Base-by-base conservation (phyloP, 2,329 filamentous ascomycete genomes). In the Fusarium brevicatenulatum region DNA sequence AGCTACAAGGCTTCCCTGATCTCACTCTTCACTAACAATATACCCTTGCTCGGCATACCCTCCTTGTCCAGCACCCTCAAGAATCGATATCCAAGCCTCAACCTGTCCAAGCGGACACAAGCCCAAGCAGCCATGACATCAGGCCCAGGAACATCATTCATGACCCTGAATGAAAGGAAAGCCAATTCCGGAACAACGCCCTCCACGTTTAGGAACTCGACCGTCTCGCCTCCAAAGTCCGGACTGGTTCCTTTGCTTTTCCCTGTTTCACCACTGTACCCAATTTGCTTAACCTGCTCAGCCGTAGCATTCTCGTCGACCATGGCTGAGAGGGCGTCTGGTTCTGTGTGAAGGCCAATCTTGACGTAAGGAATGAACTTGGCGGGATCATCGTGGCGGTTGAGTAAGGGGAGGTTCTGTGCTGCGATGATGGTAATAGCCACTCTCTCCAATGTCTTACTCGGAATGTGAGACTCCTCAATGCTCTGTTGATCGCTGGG, bases 291-390 rank as follows among this genome's bases (percentile, higher is more conserved):
- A 4, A 42, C 49, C 2, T 68, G 19, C 0, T 68, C 65, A 0
- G 40, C 30, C 0, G 34, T 62, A n/a, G 49, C 42, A 4, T 62
- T 9, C 7, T 68, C 55, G 0, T 53, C 25, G 1, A 53, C 44
- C 37, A 68, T 68, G 0, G 65, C 47, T 1, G 28, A 23, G 12
- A 68, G 43, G 3, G 63, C 63, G 30, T 68, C 42, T 12, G 47
- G 63, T 4, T 67, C 63, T 0, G 63, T 68, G 9, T 68, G 65
- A 1, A 68, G 49, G 1, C 63, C 65, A 2, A 68, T 42, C 2
- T 68, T 67, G 9, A 68, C 54, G 1, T 68, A 68, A 2, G 65
- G 54, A 15, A 68, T 68, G 10, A 68, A 68, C 6, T 68, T 68
- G 36, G 65, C 36, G 0, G 65, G 63, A 3, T 47, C 47, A 9